phyloP scores from a whole-genome alignment of 257 asterid species.

The Linderniella brevidens region DNA sequence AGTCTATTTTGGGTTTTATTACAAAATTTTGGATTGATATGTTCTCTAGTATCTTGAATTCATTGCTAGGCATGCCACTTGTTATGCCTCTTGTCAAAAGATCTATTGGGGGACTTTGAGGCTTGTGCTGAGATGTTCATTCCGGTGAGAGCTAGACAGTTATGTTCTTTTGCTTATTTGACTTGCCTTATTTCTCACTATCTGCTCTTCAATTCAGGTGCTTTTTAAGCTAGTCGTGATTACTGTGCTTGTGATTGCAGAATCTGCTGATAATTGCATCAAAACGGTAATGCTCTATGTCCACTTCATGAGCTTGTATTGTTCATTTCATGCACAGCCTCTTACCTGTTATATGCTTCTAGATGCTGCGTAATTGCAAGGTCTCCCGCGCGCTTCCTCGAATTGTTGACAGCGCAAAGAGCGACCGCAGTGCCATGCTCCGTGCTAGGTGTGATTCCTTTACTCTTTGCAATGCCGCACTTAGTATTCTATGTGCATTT shows the following conservation, averaged over 20 bases:
- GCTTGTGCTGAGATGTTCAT: conserved; percentile 92
- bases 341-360: conserved; percentile 11
- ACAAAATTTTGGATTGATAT: too few relatives aligned
- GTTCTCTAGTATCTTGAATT: background rate
- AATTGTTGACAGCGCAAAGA: conserved; percentile 71
- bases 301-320: conserved; percentile 5
- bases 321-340: conserved; percentile 8
- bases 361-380: conserved; percentile 98
- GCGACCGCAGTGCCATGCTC: conserved; percentile 82
- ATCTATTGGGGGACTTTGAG: conserved; percentile 95
- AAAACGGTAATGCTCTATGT: conserved; percentile 51
- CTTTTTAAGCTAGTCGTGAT: conserved; percentile 99
- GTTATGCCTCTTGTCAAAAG: conserved; percentile 69
- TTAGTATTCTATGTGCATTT: too few relatives aligned
- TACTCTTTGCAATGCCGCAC: background rate
- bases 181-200: conserved; percentile 22
- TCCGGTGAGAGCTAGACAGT: conserved; percentile 53
- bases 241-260: conserved; percentile 97
- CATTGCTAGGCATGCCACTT: conserved; percentile 71
- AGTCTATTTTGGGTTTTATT: too few relatives aligned
- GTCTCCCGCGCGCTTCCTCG: conserved; percentile 76
- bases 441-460: conserved; percentile 65
- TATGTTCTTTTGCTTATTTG: conserved; percentile 10
- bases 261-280: conserved; percentile 97
- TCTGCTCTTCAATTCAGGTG: conserved; percentile 35